Evolutionary conservation across 176 grass and related monocot genomes (phyloP), one percentile per base, ranked within the genome.

Genomic region (Triticum dicoccoides): DNA sequence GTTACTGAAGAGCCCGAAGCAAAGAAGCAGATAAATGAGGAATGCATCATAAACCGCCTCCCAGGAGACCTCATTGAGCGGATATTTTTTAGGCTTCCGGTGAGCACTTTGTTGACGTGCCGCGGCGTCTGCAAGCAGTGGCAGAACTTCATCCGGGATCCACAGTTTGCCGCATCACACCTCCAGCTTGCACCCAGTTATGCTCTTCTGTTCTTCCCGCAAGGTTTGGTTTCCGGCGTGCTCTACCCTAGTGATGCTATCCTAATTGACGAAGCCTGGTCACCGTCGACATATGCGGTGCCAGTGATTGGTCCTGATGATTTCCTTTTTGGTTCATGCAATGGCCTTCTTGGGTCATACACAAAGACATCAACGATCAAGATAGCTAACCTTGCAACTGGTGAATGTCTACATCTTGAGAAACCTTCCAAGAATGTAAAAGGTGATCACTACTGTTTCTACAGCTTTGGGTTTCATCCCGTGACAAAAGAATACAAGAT

Each of bases 341-440:
- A 84, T 6, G 87, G 87, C 24, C 44, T 89, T 77, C 82, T 89
- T 85, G 84, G 44, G 44, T 85, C 80, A 61, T 80, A 80, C 87
- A 89, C 29, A 69, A 80, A 12, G 65, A 29, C 76, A 73, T 45
- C 70, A 47, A 80, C 69, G 20, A 27, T 89, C 11, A 89, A 89
- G 76, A 80, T 89, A 76, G 69, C 61, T 29, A 89, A 89, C 35
- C 69, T 78, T 67, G 69, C 77, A 45, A 85, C 82, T 8, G 82
- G 68, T 89, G 33, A 89, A 49, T 49, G 4, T 49, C 45, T 49
- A 5, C 45, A 49, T 49, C 45, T 49, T 49, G 45, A 49, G 45
- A 49, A 49, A 49, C 45, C 45, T 49, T 13, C 45, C 45, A 49
- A 49, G 45, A 49, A 58, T 85, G 18, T 68, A 9, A 20, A 65